phyloP scores from a whole-genome alignment of 805 yeast species.

The Wilhelminamyces savonicus region DNA sequence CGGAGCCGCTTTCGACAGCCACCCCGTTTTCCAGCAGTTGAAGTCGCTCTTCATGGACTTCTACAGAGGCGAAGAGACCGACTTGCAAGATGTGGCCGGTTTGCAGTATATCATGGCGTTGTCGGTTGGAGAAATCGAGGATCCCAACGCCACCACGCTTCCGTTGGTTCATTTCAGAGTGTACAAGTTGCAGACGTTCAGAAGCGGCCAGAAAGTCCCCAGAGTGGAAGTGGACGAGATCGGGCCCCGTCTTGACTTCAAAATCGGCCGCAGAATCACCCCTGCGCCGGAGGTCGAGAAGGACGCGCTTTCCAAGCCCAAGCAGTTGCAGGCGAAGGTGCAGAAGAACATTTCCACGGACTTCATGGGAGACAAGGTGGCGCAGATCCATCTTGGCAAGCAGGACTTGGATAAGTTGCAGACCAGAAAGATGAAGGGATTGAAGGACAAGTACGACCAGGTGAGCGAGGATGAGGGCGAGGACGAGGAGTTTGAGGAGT shows the following conservation, averaged over 20 bases:
- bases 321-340: slow-evolving; percentile 70
- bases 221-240: slow-evolving; percentile 91
- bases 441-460: slow-evolving; percentile 83
- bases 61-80: slow-evolving; percentile 78
- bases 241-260: slow-evolving; percentile 93
- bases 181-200: slow-evolving; percentile 74
- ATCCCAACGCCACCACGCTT: slow-evolving; percentile 62
- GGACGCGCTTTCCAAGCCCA: slow-evolving; percentile 80
- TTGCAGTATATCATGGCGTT: slow-evolving; percentile 85
- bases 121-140: slow-evolving; percentile 69
- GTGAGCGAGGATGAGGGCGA: slow-evolving; percentile 49
- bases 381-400: slow-evolving; percentile 91
- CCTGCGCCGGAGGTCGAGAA: slow-evolving; percentile 85
- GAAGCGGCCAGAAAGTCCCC: slow-evolving; percentile 83
- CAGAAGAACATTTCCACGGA: slow-evolving; percentile 89
- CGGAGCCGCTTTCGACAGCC: slow-evolving; percentile 85
- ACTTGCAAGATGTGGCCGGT: slow-evolving; percentile 88
- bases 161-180: slow-evolving; percentile 89
- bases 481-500: slow-evolving; percentile 27
- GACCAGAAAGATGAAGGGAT: slow-evolving; percentile 98
- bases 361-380: slow-evolving; percentile 91
- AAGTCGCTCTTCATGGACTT: slow-evolving; percentile 89
- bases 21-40: slow-evolving; percentile 78
- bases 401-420: slow-evolving; percentile 88
- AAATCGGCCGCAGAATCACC: slow-evolving; percentile 76